A percentile compares a stretch with the other conserved stretches of the same genome.
Conservation (phyloP, 495 filamentous ascomycete species). For the Neurospora sp. region DNA sequence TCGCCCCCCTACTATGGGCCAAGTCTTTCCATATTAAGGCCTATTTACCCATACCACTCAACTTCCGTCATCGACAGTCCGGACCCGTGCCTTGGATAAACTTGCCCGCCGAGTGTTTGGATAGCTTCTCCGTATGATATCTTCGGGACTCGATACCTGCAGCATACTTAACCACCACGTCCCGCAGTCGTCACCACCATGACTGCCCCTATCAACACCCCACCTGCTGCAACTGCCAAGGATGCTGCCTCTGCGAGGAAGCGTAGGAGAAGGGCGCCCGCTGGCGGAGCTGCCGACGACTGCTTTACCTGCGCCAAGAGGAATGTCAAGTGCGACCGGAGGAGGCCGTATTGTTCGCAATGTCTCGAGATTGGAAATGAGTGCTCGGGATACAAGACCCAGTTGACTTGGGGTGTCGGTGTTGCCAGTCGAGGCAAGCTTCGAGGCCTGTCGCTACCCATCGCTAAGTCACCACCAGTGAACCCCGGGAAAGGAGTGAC, state of each 20-base stretch:
- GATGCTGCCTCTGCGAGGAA: conserved; percentile 51
- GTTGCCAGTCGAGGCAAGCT: conserved; percentile 96
- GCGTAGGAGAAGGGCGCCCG: conserved; percentile 76
- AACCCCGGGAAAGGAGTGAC: conserved; percentile 35
- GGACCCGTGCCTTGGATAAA: conserved; percentile 25
- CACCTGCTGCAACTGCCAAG: conserved; percentile 28
- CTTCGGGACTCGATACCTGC: conserved; percentile 9
- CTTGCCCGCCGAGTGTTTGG: conserved; percentile 15
- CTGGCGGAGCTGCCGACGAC: conserved; percentile 85
- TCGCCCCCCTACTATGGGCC: conserved; percentile 20
- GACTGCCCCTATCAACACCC: conserved; percentile 36
- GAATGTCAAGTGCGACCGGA: conserved; percentile 77
- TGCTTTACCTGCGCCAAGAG: conserved; percentile 89
- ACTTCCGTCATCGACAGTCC: conserved; percentile 26
- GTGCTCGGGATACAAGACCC: conserved; percentile 95
- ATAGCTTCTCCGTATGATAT: conserved; percentile 21
- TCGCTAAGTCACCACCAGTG: conserved; percentile 61
- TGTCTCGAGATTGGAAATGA: conserved; percentile 87
- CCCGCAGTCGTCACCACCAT: conserved; percentile 18
- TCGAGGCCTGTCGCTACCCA: conserved; percentile 74
- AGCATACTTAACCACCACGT: conserved; percentile 3
- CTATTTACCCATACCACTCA: conserved; percentile 39
- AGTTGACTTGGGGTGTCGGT: conserved; percentile 94
- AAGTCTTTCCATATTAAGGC: conserved; percentile 34
- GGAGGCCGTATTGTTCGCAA: conserved; percentile 89